Evolutionary conservation across 345 rosid genomes (phyloP).

Genomic region (Linum lewisii): DNA sequence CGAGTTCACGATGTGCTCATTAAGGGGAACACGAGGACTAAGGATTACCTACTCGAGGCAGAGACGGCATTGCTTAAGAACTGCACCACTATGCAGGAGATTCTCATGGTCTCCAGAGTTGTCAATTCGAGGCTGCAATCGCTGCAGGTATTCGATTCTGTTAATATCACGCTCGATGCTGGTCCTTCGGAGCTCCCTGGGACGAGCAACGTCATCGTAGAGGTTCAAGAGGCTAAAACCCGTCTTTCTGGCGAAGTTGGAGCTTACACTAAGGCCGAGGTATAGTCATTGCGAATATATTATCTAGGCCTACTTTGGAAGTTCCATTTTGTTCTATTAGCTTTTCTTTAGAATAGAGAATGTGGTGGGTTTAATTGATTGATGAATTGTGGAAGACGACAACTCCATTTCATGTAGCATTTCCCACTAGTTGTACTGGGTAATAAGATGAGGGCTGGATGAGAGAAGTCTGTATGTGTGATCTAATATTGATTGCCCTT

Average conservation of each 20-base stretch:
- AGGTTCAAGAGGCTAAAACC: constrained; percentile 53
- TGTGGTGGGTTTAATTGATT: neutral
- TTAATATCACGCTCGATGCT: constrained; percentile 64
- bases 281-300: constrained; percentile 10
- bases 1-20: constrained; percentile 83
- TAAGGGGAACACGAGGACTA: constrained; percentile 72
- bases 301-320: neutral
- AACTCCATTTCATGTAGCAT: neutral
- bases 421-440: neutral
- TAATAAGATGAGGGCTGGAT: no score
- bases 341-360: neutral
- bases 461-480: no score
- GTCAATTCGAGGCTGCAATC: constrained; percentile 55
- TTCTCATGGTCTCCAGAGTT: constrained; percentile 46
- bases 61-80: constrained; percentile 47
- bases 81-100: constrained; percentile 61
- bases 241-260: constrained; percentile 67
- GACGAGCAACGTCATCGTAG: constrained; percentile 63
- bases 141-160: constrained; percentile 73
- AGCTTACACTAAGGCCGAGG: constrained; percentile 65
- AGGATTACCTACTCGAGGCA: constrained; percentile 60
- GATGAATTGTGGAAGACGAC: neutral
- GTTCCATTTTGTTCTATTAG: neutral
- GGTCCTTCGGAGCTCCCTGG: constrained; percentile 94
- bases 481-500: no score